Evolutionary conservation across 2,329 filamentous ascomycete genomes (phyloP).

Genomic region (Aureobasidium sp.): DNA sequence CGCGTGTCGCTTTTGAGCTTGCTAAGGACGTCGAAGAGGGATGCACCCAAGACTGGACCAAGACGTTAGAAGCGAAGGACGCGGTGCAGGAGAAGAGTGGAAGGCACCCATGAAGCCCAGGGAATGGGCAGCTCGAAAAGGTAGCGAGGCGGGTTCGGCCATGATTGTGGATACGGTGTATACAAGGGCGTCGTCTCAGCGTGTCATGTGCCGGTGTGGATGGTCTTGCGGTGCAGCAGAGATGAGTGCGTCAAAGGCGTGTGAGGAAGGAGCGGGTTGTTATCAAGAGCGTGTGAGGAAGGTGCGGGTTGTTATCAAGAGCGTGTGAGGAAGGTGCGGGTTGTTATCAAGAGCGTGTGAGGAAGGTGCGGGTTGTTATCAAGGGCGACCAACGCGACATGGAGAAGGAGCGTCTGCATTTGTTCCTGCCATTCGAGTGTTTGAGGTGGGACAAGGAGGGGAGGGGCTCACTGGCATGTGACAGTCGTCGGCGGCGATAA

Average conservation of each 20-base stretch:
- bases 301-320: too few relatives aligned
- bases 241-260: not conserved
- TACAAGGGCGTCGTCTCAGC: not conserved
- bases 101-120: conserved; percentile 36
- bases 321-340: too few relatives aligned
- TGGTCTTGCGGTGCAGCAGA: not conserved
- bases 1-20: conserved; percentile 82
- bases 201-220: conserved; percentile 1
- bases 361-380: too few relatives aligned
- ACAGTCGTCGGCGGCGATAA: too few relatives aligned
- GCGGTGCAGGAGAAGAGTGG: not conserved
- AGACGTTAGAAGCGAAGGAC: not conserved
- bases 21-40: conserved; percentile 81
- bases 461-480: too few relatives aligned
- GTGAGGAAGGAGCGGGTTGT: not conserved
- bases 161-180: not conserved
- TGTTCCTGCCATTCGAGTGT: too few relatives aligned
- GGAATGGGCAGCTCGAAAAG: conserved; percentile 22
- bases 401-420: too few relatives aligned
- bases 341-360: too few relatives aligned
- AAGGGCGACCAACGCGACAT: too few relatives aligned
- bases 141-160: not conserved
- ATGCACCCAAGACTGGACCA: conserved; percentile 74
- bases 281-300: too few relatives aligned
- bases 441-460: too few relatives aligned